These are phyloP conservation scores for Picochlorum costavermella DNA, from an alignment of 139 green algal genomes.

Conservation along the genomic window DNA sequence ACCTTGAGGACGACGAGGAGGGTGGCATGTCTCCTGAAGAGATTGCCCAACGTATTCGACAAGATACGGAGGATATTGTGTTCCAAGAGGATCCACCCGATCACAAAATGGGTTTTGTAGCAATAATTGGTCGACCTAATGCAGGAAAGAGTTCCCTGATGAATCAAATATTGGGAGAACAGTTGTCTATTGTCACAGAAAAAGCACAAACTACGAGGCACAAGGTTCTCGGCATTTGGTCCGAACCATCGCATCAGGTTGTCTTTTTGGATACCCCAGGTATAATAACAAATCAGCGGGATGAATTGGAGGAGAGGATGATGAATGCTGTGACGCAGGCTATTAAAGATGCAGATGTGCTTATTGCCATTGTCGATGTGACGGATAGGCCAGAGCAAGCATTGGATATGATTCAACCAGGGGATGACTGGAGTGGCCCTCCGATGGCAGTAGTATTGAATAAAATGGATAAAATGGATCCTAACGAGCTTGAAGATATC, in stretches of 20 bases:
- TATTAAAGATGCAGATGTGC: slow-evolving; percentile 66
- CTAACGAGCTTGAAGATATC: slow-evolving; percentile 34
- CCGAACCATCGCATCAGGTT: slow-evolving; percentile 46
- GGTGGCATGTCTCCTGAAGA: slow-evolving; percentile 2
- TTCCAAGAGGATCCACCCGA: slow-evolving; percentile 35
- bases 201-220: slow-evolving; percentile 95
- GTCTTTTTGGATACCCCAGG: slow-evolving; percentile 92
- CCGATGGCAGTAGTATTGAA: slow-evolving; percentile 78
- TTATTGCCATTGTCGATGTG: slow-evolving; percentile 74
- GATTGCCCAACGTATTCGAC: background rate
- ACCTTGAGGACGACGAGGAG: background rate
- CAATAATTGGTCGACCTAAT: slow-evolving; percentile 81
- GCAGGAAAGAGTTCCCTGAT: slow-evolving; percentile 90
- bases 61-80: background rate
- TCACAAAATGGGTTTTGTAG: slow-evolving; percentile 68
- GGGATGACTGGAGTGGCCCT: slow-evolving; percentile 42
- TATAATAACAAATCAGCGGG: slow-evolving; percentile 56
- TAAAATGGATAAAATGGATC: slow-evolving; percentile 61
- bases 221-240: slow-evolving; percentile 77
- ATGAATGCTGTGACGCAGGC: slow-evolving; percentile 72
- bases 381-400: slow-evolving; percentile 36
- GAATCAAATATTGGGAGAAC: slow-evolving; percentile 85
- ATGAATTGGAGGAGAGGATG: slow-evolving; percentile 87
- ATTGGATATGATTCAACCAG: slow-evolving; percentile 67
- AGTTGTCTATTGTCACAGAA: slow-evolving; percentile 87